Evolutionary conservation across 2,329 filamentous ascomycete genomes (phyloP).

Genomic region (Nemania diffusa): DNA sequence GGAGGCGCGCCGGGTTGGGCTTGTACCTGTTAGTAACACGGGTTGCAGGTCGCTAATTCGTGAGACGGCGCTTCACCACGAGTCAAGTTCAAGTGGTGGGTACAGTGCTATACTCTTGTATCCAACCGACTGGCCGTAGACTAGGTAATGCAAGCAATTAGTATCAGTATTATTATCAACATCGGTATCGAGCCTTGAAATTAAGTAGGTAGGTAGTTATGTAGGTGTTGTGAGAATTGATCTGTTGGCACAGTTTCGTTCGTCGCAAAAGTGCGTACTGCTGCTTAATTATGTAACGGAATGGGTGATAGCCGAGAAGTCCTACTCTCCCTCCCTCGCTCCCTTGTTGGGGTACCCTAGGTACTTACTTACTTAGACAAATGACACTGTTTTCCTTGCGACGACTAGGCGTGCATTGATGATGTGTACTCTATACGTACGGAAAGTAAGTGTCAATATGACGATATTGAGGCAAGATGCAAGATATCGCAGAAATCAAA

Average conservation of each 20-base stretch:
- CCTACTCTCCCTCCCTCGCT: not conserved
- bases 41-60: constrained; percentile 16
- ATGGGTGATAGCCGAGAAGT: not conserved
- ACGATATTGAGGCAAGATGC: constrained; percentile 5
- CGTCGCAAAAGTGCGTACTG: not conserved
- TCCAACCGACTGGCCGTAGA: not conserved
- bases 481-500: constrained; percentile 14
- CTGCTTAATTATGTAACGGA: constrained; percentile 1
- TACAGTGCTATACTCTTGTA: not conserved
- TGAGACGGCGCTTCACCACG: constrained; percentile 14
- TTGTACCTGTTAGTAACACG: constrained; percentile 12
- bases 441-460: not conserved
- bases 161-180: not conserved
- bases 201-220: no score
- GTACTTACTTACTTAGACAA: no score
- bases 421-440: not conserved
- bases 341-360: not conserved
- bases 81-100: not conserved
- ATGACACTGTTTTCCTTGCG: not conserved
- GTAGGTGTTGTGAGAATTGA: not conserved
- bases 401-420: not conserved
- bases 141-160: not conserved
- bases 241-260: not conserved
- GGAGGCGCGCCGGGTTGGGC: constrained; percentile 17
- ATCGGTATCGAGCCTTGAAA: not conserved